Conservation (phyloP, 108 stramenopile species). For the Fistulifera solaris region DNA sequence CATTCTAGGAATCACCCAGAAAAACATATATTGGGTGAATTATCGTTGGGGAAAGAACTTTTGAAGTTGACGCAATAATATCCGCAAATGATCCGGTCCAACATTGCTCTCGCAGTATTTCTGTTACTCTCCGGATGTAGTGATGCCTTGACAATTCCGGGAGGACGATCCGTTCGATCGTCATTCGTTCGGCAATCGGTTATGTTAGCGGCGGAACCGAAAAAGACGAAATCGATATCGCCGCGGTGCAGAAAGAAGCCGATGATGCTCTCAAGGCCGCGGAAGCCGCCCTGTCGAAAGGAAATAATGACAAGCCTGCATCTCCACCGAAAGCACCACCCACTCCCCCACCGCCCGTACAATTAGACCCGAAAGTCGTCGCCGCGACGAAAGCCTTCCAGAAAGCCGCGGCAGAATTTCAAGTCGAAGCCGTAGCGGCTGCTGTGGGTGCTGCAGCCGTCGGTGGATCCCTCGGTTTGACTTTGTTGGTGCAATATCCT, state of each 20-base stretch:
- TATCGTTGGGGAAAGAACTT: too few species aligned
- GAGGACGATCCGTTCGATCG: too few species aligned
- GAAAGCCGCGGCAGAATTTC: slow-evolving; percentile 1
- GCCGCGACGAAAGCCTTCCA: neutral
- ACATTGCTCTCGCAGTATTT: too few species aligned
- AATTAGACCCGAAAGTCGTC: slow-evolving; percentile 2
- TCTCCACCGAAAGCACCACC: neutral
- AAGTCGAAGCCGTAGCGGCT: slow-evolving; percentile 24
- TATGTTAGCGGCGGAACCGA: neutral
- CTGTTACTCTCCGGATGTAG: too few species aligned
- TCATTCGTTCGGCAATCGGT: neutral
- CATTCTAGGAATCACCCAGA: too few species aligned
- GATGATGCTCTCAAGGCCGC: slow-evolving; percentile 11
- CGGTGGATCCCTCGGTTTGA: slow-evolving; percentile 22
- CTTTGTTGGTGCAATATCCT: slow-evolving; percentile 19
- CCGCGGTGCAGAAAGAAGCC: slow-evolving; percentile 8
- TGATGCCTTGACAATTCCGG: too few species aligned
- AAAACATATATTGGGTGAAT: too few species aligned
- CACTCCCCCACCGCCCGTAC: neutral
- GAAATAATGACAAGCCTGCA: too few species aligned
- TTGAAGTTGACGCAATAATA: too few species aligned
- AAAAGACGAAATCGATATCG: slow-evolving; percentile 6
- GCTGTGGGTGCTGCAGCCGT: slow-evolving; percentile 31
- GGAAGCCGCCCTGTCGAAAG: neutral
- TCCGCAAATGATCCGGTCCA: too few species aligned